phyloP scores from a whole-genome alignment of 305 asterid species.

The Andrographis paniculata region DNA sequence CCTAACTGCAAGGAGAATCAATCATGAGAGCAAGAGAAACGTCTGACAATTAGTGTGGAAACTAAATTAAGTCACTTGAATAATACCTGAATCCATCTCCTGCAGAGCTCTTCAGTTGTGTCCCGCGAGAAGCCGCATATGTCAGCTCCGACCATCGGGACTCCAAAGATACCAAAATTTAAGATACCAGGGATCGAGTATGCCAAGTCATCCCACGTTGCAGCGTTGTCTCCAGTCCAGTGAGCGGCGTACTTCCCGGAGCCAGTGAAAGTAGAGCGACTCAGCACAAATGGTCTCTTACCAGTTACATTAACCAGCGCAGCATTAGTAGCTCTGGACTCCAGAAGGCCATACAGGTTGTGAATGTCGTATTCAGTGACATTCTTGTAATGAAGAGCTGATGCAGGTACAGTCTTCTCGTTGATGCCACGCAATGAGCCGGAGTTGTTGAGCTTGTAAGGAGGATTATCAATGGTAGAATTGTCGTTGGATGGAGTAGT shows the following conservation, averaged over 20 bases:
- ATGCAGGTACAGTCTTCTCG: conserved; percentile 48
- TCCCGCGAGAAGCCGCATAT: conserved; percentile 68
- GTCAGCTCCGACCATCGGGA: conserved; percentile 96
- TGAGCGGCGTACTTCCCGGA: conserved; percentile 82
- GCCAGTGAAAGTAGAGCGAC: conserved; percentile 81
- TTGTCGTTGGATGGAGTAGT: conserved; percentile 31
- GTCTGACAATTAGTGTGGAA: no score
- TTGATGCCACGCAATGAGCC: conserved; percentile 34
- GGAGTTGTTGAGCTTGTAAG: conserved; percentile 52
- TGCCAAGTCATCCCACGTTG: conserved; percentile 76
- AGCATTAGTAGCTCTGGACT: conserved; percentile 54
- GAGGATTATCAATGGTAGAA: conserved; percentile 53
- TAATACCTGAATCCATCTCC: conserved; percentile 89
- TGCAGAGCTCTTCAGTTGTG: conserved; percentile 83
- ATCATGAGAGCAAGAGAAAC: no score
- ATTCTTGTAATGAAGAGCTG: conserved; percentile 51
- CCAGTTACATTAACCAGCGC: conserved; percentile 46
- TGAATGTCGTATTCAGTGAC: conserved; percentile 61
- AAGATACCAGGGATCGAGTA: conserved; percentile 64
- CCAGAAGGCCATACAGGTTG: conserved; percentile 72
- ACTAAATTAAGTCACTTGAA: background rate
- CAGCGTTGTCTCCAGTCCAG: conserved; percentile 97
- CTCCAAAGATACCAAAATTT: conserved; percentile 73
- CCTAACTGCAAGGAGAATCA: conserved; percentile 46
- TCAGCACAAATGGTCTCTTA: conserved; percentile 72